Conservation (phyloP, 805 yeast genomes). For the Metschnikowia santaceciliae region DNA sequence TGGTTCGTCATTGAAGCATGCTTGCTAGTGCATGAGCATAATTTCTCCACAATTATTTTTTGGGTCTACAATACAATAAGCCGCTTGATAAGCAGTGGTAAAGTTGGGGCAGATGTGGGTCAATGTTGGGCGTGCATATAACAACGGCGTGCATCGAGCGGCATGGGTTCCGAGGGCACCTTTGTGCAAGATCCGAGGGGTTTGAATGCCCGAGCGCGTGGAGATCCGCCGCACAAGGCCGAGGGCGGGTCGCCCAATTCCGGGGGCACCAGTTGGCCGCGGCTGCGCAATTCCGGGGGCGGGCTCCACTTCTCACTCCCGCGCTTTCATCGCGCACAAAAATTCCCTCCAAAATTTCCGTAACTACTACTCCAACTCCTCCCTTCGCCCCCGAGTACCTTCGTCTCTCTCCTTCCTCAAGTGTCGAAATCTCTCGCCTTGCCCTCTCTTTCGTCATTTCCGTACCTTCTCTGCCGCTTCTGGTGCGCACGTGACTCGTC, state of each 20-base stretch:
- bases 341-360: constrained; percentile 2
- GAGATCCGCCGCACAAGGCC: neutral
- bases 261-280: neutral
- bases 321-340: constrained; percentile 5
- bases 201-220: neutral
- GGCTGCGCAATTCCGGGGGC: neutral
- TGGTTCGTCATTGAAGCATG: no score
- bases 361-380: neutral
- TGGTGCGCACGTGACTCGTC: neutral
- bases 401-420: neutral
- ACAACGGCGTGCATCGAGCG: neutral
- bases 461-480: neutral
- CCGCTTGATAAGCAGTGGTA: no score
- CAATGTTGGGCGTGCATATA: neutral
- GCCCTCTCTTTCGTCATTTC: neutral
- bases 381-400: neutral
- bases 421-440: neutral
- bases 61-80: no score
- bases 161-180: neutral
- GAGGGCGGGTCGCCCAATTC: neutral
- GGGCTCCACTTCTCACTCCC: neutral
- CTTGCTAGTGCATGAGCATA: no score
- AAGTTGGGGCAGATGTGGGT: no score
- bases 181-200: neutral
- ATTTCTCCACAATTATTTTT: no score